Evolutionary conservation across 2,329 filamentous ascomycete genomes (phyloP), one percentile per base, ranked within the genome.

Genomic region (Drechslera avenae): DNA sequence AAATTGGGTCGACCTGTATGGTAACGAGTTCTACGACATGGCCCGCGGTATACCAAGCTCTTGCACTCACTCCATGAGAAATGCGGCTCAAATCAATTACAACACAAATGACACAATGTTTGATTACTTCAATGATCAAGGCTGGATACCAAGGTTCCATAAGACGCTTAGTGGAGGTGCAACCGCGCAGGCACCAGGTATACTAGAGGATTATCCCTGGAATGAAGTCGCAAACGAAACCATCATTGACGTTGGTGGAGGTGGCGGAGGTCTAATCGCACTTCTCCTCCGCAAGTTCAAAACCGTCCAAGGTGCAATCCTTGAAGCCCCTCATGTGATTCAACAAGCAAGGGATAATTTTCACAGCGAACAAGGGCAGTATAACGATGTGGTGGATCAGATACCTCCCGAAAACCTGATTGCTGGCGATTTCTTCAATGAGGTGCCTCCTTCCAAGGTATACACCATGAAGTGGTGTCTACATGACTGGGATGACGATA

Each of bases 201-300:
- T 79, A 10, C 28, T 78, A 1, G 64, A 59, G 23, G 76, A 89
- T 50, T 78, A 78, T 50, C 70, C 73, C 1, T 79, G 76, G 77
- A 39, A 67, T 3, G 73, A 78, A 45, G 23, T 79, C 1, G 67
- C 46, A 0, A 61, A 63, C 26, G 54, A 32, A 5, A 63, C 58
- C 0, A 55, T 78, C 2, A 45, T 78, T 1, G 76, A 78, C 40
- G 56, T 79, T 21, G 76, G 76, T 0, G 76, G 74, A 0, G 76
- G 77, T 0, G 69, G 67, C 2, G 77, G 77, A 1, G 73, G 50
- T 5, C 54, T 78, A 4, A 61, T 79, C 14, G 66, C 69, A 0
- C 35, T 58, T 3, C 50, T 78, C 0, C 64, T 79, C 5, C 64
- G 75, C 0, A 48, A 46, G 4, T 48, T 69, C 50, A 34, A 41